phyloP scores from a whole-genome alignment of 257 asterid genomes.

The Solanum okadae region DNA sequence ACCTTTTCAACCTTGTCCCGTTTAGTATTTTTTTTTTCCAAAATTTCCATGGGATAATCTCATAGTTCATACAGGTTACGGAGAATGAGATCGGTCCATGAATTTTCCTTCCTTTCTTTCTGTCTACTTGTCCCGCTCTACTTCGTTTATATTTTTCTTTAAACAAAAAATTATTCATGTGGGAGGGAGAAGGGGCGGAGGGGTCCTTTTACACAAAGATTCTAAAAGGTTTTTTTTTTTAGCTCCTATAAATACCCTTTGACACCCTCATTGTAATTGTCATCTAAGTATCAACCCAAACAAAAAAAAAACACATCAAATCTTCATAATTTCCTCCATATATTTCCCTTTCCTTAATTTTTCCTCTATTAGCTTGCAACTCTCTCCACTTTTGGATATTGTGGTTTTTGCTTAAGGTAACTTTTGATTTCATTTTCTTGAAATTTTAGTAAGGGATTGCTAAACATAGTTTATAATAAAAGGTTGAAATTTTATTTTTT shows the following conservation, averaged over 20 bases:
- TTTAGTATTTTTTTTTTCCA: too few relatives aligned
- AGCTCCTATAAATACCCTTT: conserved; percentile 50
- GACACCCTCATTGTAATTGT: conserved; percentile 25
- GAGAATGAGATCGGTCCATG: too few relatives aligned
- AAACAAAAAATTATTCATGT: conserved; percentile 5
- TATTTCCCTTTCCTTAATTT: not conserved
- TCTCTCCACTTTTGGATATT: conserved; percentile 18
- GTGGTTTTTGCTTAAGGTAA: conserved; percentile 34
- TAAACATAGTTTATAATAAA: not conserved
- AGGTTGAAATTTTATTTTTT: not conserved
- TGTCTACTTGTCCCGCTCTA: too few relatives aligned
- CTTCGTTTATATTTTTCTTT: not conserved
- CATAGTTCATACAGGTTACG: too few relatives aligned
- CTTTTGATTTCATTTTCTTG: not conserved
- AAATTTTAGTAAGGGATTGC: not conserved
- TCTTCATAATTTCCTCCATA: not conserved
- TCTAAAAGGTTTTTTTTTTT: conserved; percentile 18
- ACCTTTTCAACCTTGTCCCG: not conserved
- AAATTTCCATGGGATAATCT: fast-evolving
- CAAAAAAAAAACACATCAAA: conserved; percentile 1
- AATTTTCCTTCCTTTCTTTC: too few relatives aligned
- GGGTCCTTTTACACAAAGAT: conserved; percentile 37
- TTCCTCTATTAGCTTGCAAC: conserved; percentile 3
- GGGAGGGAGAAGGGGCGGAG: not conserved
- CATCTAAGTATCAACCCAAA: conserved; percentile 14